Evolutionary conservation across 768 basidiomycete genomes (phyloP).

Genomic region (Phaffia tasmanica): DNA sequence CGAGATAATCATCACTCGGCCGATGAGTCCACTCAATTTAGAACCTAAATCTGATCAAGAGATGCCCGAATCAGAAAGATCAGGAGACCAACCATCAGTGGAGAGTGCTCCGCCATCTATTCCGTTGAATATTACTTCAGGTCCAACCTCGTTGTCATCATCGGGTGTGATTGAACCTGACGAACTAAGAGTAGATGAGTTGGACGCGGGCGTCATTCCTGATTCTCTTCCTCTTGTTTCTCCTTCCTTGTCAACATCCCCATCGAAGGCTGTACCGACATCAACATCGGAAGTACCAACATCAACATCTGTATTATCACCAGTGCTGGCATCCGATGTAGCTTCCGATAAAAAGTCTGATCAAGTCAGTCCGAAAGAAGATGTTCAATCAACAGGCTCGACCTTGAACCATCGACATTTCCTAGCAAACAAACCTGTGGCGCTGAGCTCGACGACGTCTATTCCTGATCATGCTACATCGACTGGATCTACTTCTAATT

Average conservation of each 20-base stretch:
- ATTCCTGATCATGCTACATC: too few relatives aligned
- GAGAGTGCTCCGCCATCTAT: conserved; percentile 11
- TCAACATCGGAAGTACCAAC: too few relatives aligned
- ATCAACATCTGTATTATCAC: too few relatives aligned
- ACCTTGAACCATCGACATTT: too few relatives aligned
- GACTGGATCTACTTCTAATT: too few relatives aligned
- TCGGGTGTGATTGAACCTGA: conserved; percentile 28
- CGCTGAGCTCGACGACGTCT: too few relatives aligned
- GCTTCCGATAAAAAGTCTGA: too few relatives aligned
- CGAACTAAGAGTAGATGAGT: conserved; percentile 37
- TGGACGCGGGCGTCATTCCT: conserved; percentile 36
- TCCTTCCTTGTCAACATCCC: conserved; percentile 1
- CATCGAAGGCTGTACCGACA: too few relatives aligned
- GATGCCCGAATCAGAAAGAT: conserved; percentile 20
- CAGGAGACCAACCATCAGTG: conserved; percentile 32
- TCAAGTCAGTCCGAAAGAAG: too few relatives aligned
- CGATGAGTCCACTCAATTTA: conserved; percentile 28
- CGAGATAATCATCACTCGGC: conserved; percentile 30
- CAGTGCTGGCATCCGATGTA: too few relatives aligned
- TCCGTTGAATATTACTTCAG: not conserved
- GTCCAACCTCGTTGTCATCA: not conserved
- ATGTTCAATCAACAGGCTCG: too few relatives aligned
- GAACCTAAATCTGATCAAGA: conserved; percentile 12
- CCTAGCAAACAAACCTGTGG: too few relatives aligned
- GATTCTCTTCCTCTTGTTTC: conserved; percentile 19